These are phyloP conservation scores for barrel medic (Medicago truncatula) DNA, from an alignment of 306 rosid genomes.

Conservation along the genomic window DNA sequence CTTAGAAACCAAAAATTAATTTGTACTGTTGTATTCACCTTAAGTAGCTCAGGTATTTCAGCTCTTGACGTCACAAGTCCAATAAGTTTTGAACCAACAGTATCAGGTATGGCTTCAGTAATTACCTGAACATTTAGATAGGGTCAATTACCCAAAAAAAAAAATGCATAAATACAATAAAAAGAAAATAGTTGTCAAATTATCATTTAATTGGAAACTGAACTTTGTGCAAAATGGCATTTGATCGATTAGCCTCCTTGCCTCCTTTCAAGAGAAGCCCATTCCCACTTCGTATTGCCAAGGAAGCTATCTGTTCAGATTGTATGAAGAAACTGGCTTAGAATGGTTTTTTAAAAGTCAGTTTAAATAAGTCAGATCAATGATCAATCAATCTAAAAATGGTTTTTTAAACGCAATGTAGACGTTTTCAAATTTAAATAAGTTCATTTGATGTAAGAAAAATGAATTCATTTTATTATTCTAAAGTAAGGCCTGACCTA, in stretches of 20 bases:
- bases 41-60: slow-evolving; percentile 92
- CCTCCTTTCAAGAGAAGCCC: slow-evolving; percentile 99
- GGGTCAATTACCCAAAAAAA: slow-evolving; percentile 27
- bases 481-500: too few species aligned
- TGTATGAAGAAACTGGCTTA: slow-evolving; percentile 37
- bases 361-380: not conserved
- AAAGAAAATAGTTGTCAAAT: slow-evolving; percentile 25
- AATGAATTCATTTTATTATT: not conserved
- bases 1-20: slow-evolving; percentile 37
- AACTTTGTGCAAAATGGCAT: slow-evolving; percentile 90
- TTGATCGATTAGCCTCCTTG: slow-evolving; percentile 96
- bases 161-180: not conserved
- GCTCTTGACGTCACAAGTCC: slow-evolving; percentile 98
- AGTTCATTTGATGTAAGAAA: not conserved
- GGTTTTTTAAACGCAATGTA: not conserved
- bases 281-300: slow-evolving; percentile 95
- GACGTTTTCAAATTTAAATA: not conserved
- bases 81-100: slow-evolving; percentile 82
- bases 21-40: slow-evolving; percentile 54
- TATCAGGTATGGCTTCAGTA: slow-evolving; percentile 88
- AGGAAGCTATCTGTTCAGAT: slow-evolving; percentile 84
- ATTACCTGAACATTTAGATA: slow-evolving; percentile 62
- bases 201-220: slow-evolving; percentile 40
- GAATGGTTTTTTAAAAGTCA: not conserved
- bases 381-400: slow-evolving; percentile 3